These are phyloP conservation scores for Casuarina cunninghamiana DNA, from an alignment of 306 rosid species.

Conservation along the genomic window DNA sequence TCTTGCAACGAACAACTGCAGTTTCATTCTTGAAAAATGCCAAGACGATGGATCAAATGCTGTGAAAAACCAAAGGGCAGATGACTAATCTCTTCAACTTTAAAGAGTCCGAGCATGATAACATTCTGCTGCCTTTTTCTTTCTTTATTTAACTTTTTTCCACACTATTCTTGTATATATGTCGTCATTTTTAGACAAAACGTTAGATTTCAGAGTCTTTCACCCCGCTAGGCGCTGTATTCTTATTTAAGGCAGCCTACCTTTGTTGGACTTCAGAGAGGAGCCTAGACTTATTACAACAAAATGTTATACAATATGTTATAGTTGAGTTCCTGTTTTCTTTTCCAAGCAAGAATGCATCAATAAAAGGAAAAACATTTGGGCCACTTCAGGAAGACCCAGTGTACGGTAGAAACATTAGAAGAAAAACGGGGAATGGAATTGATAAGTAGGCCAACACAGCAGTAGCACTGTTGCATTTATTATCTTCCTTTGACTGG, in stretches of 20 bases:
- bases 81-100: conserved; percentile 14
- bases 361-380: too few species aligned
- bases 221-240: neutral
- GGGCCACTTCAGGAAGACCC: too few species aligned
- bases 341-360: too few species aligned
- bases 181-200: neutral
- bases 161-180: conserved; percentile 12
- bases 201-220: neutral
- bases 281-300: neutral
- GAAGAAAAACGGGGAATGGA: too few species aligned
- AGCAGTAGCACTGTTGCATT: too few species aligned
- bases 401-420: too few species aligned
- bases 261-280: neutral
- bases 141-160: conserved; percentile 7
- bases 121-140: conserved; percentile 9
- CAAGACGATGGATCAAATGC: conserved; percentile 39
- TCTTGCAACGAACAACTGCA: conserved; percentile 69
- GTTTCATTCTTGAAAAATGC: conserved; percentile 45
- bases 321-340: neutral
- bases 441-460: too few species aligned
- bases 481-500: too few species aligned
- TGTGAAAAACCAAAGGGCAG: conserved; percentile 25
- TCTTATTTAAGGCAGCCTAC: neutral
- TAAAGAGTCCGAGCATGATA: conserved; percentile 14
- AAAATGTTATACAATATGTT: neutral